Conservation (phyloP, 2,329 filamentous ascomycete genomes). For the Sporothrix mexicana region DNA sequence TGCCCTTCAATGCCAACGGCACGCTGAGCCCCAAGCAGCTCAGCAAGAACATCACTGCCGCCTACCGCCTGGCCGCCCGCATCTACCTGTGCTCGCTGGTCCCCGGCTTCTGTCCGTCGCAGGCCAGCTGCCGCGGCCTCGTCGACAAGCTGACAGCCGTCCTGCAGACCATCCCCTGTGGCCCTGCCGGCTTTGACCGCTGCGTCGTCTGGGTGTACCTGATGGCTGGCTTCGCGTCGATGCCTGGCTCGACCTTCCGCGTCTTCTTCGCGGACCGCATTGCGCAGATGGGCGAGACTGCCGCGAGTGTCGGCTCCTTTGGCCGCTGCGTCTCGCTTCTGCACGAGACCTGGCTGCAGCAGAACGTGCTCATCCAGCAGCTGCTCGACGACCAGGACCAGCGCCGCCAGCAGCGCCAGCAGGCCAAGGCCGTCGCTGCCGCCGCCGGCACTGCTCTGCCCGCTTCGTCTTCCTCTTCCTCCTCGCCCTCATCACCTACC, state of each 20-base stretch:
- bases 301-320: constrained; percentile 76
- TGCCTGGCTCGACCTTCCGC: constrained; percentile 75
- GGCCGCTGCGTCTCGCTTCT: constrained; percentile 81
- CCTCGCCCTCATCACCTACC: constrained; percentile 41
- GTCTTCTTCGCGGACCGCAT: constrained; percentile 77
- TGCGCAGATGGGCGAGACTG: constrained; percentile 74
- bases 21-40: constrained; percentile 82
- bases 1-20: constrained; percentile 70
- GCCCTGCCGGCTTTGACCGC: constrained; percentile 82
- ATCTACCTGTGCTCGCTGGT: constrained; percentile 97
- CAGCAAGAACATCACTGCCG: constrained; percentile 83
- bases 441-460: constrained; percentile 38
- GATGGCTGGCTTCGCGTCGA: constrained; percentile 79
- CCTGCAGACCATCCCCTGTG: constrained; percentile 81
- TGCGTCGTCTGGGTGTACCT: constrained; percentile 93
- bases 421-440: constrained; percentile 35
- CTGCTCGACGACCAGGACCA: constrained; percentile 21
- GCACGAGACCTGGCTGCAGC: constrained; percentile 82
- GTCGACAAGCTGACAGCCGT: constrained; percentile 77
- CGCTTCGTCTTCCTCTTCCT: constrained; percentile 43
- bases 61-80: constrained; percentile 89
- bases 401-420: constrained; percentile 38
- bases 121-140: constrained; percentile 75
- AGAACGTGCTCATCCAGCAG: constrained; percentile 52
- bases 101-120: constrained; percentile 79